Evolutionary conservation across 805 yeast species (phyloP).

Genomic region (Lipomyces chichibuensis): DNA sequence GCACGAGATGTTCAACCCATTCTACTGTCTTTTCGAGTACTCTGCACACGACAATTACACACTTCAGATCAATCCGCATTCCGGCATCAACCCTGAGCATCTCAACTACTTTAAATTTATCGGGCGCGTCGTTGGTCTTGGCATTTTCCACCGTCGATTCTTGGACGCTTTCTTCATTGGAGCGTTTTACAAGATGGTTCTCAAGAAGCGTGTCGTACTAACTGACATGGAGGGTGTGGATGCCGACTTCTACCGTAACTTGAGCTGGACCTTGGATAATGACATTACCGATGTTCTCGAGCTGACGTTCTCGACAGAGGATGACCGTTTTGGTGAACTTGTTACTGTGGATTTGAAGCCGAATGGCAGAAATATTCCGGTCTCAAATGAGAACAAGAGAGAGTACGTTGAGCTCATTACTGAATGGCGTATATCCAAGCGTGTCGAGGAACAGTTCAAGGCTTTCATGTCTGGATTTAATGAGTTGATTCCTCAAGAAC

Average conservation of each 20-base stretch:
- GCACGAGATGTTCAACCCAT: slow-evolving; percentile 98
- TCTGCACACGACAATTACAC: slow-evolving; percentile 98
- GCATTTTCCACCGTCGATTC: slow-evolving; percentile 97
- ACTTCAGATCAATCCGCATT: slow-evolving; percentile 94
- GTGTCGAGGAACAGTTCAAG: slow-evolving; percentile 93
- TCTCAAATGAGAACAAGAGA: slow-evolving; percentile 89
- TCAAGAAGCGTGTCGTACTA: slow-evolving; percentile 88
- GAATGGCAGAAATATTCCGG: slow-evolving; percentile 85
- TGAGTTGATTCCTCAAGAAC: slow-evolving; percentile 94
- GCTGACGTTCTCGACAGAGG: slow-evolving; percentile 80
- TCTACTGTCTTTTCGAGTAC: slow-evolving; percentile 94
- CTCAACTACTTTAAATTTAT: slow-evolving; percentile 96
- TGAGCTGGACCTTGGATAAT: slow-evolving; percentile 94
- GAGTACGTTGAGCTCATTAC: slow-evolving; percentile 94
- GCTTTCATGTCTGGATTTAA: slow-evolving; percentile 97
- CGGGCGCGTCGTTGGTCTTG: slow-evolving; percentile 97
- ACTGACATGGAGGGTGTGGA: slow-evolving; percentile 99
- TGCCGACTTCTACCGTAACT: slow-evolving; percentile 90
- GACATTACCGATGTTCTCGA: slow-evolving; percentile 88
- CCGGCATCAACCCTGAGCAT: slow-evolving; percentile 97
- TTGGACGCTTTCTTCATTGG: slow-evolving; percentile 98
- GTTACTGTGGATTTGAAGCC: slow-evolving; percentile 88
- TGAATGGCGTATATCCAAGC: slow-evolving; percentile 91
- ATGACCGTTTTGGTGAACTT: slow-evolving; percentile 92
- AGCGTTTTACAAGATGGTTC: slow-evolving; percentile 96